phyloP scores from a whole-genome alignment of 352 stramenopile genomes.

The Pythium rishiriense region DNA sequence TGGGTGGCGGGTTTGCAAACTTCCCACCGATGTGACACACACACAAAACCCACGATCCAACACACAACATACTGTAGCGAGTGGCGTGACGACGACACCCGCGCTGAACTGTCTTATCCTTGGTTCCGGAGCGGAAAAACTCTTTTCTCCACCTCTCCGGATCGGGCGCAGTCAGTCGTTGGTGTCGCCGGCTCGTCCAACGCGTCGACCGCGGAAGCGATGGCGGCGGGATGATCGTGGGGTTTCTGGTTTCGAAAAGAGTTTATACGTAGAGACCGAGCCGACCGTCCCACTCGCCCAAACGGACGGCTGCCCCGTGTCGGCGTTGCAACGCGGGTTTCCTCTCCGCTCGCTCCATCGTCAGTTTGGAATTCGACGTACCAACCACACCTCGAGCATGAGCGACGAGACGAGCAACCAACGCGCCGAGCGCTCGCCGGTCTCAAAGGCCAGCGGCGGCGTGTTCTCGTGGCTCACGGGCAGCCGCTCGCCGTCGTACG shows the following conservation, averaged over 20 bases:
- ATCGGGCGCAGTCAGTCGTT: constrained; percentile 1
- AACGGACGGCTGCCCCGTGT: constrained; percentile 1
- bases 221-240: not conserved
- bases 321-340: not conserved
- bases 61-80: not conserved
- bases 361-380: constrained; percentile 16
- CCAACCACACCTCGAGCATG: not conserved
- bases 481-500: constrained; percentile 13
- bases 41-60: no score
- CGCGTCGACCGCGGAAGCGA: not conserved
- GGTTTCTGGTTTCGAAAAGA: not conserved
- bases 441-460: constrained; percentile 7
- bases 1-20: not conserved
- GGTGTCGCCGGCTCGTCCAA: no score
- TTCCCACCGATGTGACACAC: not conserved
- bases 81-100: constrained; percentile 4
- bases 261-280: not conserved
- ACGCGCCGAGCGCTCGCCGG: not conserved
- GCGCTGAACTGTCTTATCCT: constrained; percentile 7
- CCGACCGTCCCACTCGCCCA: not conserved
- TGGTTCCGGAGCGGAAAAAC: not conserved
- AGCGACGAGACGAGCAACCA: constrained; percentile 19
- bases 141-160: constrained; percentile 5
- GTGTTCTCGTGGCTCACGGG: constrained; percentile 22
- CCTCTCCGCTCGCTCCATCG: no score